These are phyloP conservation scores for Conticribra weissflogii DNA, from an alignment of 108 stramenopile genomes.

Conservation along the genomic window DNA sequence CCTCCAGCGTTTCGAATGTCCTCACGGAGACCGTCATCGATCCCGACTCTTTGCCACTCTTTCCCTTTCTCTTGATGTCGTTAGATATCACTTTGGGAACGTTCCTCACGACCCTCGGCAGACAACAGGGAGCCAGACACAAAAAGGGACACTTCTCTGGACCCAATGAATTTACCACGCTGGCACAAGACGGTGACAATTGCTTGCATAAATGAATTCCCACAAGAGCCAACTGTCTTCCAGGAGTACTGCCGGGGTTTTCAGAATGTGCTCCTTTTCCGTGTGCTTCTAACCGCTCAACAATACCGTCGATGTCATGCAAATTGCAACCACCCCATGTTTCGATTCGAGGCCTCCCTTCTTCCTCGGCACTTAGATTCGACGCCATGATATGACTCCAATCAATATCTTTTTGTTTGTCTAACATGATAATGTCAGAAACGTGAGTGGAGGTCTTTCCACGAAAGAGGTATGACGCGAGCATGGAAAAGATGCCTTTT, in stretches of 20 bases:
- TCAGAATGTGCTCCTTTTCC: too few species aligned
- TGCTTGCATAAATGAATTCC: constrained; percentile 79
- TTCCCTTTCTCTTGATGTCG: not conserved
- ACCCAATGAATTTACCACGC: constrained; percentile 67
- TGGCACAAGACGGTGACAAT: constrained; percentile 62
- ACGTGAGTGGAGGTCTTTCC: constrained; percentile 26
- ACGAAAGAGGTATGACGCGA: constrained; percentile 53
- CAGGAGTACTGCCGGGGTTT: too few species aligned
- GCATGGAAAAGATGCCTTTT: constrained; percentile 72
- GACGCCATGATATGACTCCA: constrained; percentile 64
- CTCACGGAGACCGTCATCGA: constrained; percentile 8
- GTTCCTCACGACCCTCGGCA: constrained; percentile 53
- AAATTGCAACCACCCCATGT: constrained; percentile 68
- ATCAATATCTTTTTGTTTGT: constrained; percentile 62
- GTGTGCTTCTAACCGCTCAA: constrained; percentile 51
- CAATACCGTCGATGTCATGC: constrained; percentile 64
- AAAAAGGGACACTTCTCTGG: constrained; percentile 48
- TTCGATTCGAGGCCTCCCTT: constrained; percentile 46
- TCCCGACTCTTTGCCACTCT: not conserved
- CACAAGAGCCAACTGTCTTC: constrained; percentile 57
- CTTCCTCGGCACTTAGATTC: constrained; percentile 36
- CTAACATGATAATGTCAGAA: constrained; percentile 63
- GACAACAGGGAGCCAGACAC: constrained; percentile 73
- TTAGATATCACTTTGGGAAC: constrained; percentile 14
- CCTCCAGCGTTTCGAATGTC: constrained; percentile 39